phyloP scores from a whole-genome alignment of 179 eudicot genomes.

The Actinidia chinensis region DNA sequence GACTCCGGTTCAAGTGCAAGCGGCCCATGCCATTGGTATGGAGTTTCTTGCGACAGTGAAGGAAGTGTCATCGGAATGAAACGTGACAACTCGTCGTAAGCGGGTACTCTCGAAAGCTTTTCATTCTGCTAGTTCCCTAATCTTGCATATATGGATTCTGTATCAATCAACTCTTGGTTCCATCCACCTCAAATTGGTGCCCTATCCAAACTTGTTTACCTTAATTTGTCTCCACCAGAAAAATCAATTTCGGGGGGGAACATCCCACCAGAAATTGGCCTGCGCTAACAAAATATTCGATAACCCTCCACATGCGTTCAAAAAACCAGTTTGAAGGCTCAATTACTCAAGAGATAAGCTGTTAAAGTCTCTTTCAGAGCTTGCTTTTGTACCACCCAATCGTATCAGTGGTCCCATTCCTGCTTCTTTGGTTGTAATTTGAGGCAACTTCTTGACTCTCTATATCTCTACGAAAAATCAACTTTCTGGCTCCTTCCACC shows the following conservation, averaged over 20 bases:
- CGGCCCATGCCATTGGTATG: slow-evolving; percentile 18
- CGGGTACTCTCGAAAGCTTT: too few species aligned
- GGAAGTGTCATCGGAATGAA: too few species aligned
- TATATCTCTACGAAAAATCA: slow-evolving; percentile 5
- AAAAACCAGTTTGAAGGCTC: slow-evolving; percentile 23
- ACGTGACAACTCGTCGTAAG: too few species aligned
- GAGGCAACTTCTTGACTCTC: slow-evolving; percentile 13
- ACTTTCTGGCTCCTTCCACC: slow-evolving; percentile 9
- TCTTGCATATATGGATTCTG: too few species aligned
- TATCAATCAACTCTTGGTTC: too few species aligned
- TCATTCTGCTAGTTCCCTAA: too few species aligned
- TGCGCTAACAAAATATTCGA: slow-evolving; percentile 14
- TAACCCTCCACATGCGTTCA: not conserved
- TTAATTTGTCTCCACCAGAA: too few species aligned
- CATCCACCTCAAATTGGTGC: not conserved
- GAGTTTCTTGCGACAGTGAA: slow-evolving; percentile 33
- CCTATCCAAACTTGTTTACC: too few species aligned
- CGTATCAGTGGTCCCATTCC: slow-evolving; percentile 29
- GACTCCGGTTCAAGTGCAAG: not conserved
- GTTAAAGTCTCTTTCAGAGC: slow-evolving; percentile 23
- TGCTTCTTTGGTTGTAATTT: slow-evolving; percentile 21
- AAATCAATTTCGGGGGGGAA: too few species aligned
- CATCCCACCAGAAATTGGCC: too few species aligned
- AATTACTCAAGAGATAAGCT: slow-evolving; percentile 28
- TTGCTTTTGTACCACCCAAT: slow-evolving; percentile 19